Evolutionary conservation across 2,329 filamentous ascomycete genomes (phyloP).

Genomic region (Trichoderma oligosporum): DNA sequence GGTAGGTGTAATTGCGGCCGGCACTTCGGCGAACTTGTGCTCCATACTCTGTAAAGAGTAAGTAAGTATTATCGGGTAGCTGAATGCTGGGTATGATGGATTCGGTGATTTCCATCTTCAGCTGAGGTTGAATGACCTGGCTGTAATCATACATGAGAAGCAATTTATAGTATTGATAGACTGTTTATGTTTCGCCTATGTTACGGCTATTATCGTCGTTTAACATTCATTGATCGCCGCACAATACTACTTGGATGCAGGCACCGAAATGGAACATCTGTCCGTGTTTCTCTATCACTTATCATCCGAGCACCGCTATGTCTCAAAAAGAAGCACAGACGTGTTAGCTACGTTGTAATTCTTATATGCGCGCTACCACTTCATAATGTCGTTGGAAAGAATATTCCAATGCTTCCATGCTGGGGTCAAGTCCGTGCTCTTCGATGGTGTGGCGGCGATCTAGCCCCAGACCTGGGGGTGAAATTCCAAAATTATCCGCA

Average conservation of each 20-base stretch:
- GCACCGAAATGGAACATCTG: no score
- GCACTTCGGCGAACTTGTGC: conserved; percentile 13
- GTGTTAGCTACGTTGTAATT: neutral
- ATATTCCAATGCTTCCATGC: conserved; percentile 19
- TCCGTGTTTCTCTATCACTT: no score
- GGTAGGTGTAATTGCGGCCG: conserved; percentile 1
- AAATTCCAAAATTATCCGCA: conserved; percentile 22
- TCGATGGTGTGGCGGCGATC: conserved; percentile 20
- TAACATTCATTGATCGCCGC: neutral
- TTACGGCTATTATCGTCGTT: neutral
- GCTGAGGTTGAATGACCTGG: neutral
- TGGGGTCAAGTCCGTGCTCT: conserved; percentile 13
- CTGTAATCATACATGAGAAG: neutral
- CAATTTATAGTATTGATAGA: neutral
- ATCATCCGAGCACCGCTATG: neutral
- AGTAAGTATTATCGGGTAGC: neutral
- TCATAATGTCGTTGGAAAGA: conserved; percentile 5
- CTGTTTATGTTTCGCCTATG: no score
- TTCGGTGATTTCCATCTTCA: neutral
- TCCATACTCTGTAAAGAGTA: neutral
- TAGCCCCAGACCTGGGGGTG: conserved; percentile 19
- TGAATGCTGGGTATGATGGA: neutral
- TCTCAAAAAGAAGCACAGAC: neutral
- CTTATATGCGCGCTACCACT: neutral
- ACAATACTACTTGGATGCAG: no score